Evolutionary conservation across 345 rosid genomes (phyloP), one percentile per base, ranked within the genome.

Genomic region (Orychophragmus violaceus): DNA sequence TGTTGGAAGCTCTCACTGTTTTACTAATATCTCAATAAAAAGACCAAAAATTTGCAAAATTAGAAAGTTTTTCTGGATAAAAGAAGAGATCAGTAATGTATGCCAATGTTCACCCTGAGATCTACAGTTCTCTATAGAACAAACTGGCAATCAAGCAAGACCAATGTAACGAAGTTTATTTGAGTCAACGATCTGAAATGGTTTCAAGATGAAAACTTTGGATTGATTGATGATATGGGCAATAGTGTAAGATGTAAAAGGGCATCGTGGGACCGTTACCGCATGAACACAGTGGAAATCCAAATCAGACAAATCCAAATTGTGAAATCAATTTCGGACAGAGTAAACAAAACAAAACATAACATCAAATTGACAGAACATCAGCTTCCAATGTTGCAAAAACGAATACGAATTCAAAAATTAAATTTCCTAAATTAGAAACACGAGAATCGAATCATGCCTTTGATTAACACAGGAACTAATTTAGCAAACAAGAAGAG

Each of bases 211-310:
- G 62, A 30, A 48, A 69, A 70, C 19, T 54, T 36, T 13, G 53
- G 53, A 32, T 54, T 30, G 69, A 62, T 45, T 2, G 17, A 59
- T 46, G 57, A 30, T 4, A 12, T n/a, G 54, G 30, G 59, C 11
- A 19, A 5, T 39, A 57, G 49, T 37, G 59, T 23, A 37, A 41
- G 4, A 17, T 59, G 32, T 19, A 49, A 52, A 48, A 23, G 48
- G 49, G 44, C 1, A 35, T 23, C 70, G 66, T 58, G 71, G 66
- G 76, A 23, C 66, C 71, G 11, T 3, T 1, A 14, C 8, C 18
- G 16, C n/a, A 57, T 14, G 65, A 65, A 64, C 66, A n/a, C 27
- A 72, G 62, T 72, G 71, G 71, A 39, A 48, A 58, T 58, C 71
- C 61, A 23, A 66, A 66, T 59, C 41, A 24, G 70, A 49, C 45